phyloP scores from a whole-genome alignment of 352 stramenopile genomes.

The Globisporangium radiosum region DNA sequence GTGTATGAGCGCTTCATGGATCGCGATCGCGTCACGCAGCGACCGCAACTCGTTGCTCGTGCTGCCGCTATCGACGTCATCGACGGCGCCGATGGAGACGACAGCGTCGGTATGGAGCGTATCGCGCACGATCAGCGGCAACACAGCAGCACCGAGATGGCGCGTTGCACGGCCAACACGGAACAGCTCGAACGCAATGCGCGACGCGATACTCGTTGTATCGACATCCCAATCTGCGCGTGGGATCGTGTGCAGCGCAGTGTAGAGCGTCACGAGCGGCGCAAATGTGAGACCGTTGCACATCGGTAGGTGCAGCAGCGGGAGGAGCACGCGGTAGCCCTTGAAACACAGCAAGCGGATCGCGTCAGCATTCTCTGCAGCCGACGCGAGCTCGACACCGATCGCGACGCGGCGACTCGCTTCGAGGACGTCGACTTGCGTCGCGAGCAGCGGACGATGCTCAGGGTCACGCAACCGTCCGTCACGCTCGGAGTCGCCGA shows the following conservation, averaged over 20 bases:
- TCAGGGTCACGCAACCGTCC: conserved; percentile 30
- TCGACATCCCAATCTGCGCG: conserved; percentile 33
- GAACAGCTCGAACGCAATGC: conserved; percentile 58
- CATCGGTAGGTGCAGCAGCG: conserved; percentile 51
- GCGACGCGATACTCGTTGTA: conserved; percentile 38
- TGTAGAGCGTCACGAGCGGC: conserved; percentile 45
- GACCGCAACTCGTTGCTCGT: conserved; percentile 8
- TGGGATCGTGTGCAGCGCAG: conserved; percentile 27
- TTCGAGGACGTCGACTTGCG: conserved; percentile 42
- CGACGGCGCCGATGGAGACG: not conserved
- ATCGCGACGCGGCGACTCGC: conserved; percentile 42
- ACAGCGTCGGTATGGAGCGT: not conserved
- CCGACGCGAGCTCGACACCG: conserved; percentile 52
- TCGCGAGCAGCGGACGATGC: conserved; percentile 17
- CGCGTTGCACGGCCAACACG: conserved; percentile 25
- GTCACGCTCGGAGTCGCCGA: conserved; percentile 34
- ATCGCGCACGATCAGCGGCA: conserved; percentile 17
- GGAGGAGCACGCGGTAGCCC: conserved; percentile 57
- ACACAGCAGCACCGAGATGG: conserved; percentile 13
- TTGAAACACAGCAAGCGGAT: conserved; percentile 55
- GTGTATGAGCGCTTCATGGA: conserved; percentile 1
- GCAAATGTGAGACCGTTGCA: conserved; percentile 35
- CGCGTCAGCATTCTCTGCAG: conserved; percentile 39
- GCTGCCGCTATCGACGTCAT: not conserved
- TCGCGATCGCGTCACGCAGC: conserved; percentile 8